Percentiles rank a stretch among this genome's conserved stretches.
These are phyloP conservation scores for Annulohypoxylon truncatum DNA, from an alignment of 2,329 filamentous ascomycete genomes.

Conservation along the genomic window DNA sequence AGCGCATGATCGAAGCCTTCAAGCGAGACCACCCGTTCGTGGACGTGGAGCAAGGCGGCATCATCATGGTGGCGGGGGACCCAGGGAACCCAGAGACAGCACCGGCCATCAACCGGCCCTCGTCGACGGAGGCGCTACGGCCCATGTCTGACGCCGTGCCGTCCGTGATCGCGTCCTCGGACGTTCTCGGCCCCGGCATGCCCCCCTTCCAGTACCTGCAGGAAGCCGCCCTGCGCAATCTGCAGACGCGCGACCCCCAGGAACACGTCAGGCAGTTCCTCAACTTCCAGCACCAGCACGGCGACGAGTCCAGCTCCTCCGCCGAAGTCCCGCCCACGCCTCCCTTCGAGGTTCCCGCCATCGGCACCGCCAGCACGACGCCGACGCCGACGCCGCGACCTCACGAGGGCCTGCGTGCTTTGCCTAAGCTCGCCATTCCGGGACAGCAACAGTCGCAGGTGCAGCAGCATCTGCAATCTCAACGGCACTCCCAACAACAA, in stretches of 20 bases:
- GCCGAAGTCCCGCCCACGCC: slow-evolving; percentile 75
- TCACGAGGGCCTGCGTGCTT: slow-evolving; percentile 66
- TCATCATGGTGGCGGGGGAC: slow-evolving; percentile 81
- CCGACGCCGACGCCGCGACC: slow-evolving; percentile 50
- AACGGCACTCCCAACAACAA: slow-evolving; percentile 29
- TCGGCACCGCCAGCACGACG: slow-evolving; percentile 51
- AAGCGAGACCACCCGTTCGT: slow-evolving; percentile 79
- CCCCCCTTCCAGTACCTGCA: slow-evolving; percentile 77
- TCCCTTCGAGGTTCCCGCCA: slow-evolving; percentile 72
- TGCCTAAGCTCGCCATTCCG: slow-evolving; percentile 73
- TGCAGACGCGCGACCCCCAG: slow-evolving; percentile 82
- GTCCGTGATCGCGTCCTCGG: slow-evolving; percentile 90
- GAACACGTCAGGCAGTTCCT: slow-evolving; percentile 95
- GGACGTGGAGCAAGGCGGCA: slow-evolving; percentile 69
- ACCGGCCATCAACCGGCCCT: slow-evolving; percentile 64
- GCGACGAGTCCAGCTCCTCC: slow-evolving; percentile 50
- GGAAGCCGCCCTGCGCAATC: slow-evolving; percentile 75
- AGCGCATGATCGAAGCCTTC: slow-evolving; percentile 79
- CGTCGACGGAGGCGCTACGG: slow-evolving; percentile 65
- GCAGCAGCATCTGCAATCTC: slow-evolving; percentile 27
- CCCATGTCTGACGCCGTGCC: slow-evolving; percentile 81
- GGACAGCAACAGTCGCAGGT: slow-evolving; percentile 42
- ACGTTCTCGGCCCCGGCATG: slow-evolving; percentile 79
- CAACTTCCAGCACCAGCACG: slow-evolving; percentile 75
- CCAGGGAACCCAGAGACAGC: slow-evolving; percentile 80